Evolutionary conservation across 495 filamentous ascomycete species (phyloP), one percentile per base, ranked within the genome.

Genomic region (Aspergillus incahuasiensis): DNA sequence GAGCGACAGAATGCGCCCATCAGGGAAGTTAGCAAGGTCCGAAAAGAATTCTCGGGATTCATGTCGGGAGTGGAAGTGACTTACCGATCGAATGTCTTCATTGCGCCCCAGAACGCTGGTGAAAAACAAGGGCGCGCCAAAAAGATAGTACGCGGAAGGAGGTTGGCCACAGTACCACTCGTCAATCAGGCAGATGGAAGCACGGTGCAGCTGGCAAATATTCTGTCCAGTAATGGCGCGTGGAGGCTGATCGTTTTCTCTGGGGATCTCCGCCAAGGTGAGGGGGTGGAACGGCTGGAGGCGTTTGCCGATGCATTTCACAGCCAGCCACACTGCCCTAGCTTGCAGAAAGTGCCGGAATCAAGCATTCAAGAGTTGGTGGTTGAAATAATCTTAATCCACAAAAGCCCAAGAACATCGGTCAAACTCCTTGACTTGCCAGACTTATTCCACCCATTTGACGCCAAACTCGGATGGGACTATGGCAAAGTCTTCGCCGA

Each of bases 241-340:
- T 87, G 84, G 84, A 78, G 83, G 41, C 48, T 88, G 0, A 63
- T 86, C 3, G 72, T 86, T 11, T 86, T 88, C 65, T 73, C 74
- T 0, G 82, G 82, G 0, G 75, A 82, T 63, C 51, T 85, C 20
- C 54, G 56, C 20, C 16, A 56, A 35, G 3, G 34, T 12, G 22
- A 42, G 25, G 50, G 20, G 12, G 16, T 56, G 20, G 19, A 46
- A 7, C 30, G 32, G 34, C 39, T 67, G 11, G 24, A 35, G 38
- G 25, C 25, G 1, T 55, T 60, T 20, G 38, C 60, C 8, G 51
- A 62, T 3, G 32, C 32, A 35, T 35, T 35, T 11, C 5, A 35
- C 2, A 5, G 32, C 13, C 32, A 35, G 6, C 8, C 32, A 35
- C 8, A 35, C 6, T 35, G 32, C 32, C 8, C 8, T 15, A 35